Percentiles rank a stretch among this genome's conserved stretches.
Conservation (phyloP, 2,329 filamentous ascomycete species). For the Dactylonectria macrodidyma region DNA sequence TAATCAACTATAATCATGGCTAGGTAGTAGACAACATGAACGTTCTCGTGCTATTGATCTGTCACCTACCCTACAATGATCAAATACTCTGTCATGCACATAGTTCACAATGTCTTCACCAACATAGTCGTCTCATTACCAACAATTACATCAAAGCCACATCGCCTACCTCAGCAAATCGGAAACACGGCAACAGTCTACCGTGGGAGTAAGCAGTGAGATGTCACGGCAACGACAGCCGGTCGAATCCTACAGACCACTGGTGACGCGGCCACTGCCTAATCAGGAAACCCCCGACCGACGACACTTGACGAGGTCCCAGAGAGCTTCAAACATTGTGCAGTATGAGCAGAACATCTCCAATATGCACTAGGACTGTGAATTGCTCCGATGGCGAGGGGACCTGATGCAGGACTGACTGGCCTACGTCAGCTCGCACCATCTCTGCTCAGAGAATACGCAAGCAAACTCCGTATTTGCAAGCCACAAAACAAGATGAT, state of each 20-base stretch:
- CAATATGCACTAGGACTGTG: too few species aligned
- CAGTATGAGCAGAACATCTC: not conserved
- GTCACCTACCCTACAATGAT: not conserved
- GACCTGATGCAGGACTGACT: not conserved
- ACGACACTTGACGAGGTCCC: not conserved
- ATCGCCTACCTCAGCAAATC: not conserved
- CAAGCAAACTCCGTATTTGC: not conserved
- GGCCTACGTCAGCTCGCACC: conserved; percentile 20
- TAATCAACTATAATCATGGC: too few species aligned
- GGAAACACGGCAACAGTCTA: not conserved
- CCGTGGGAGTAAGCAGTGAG: not conserved
- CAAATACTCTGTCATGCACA: not conserved
- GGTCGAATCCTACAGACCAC: not conserved
- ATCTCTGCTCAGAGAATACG: conserved; percentile 14
- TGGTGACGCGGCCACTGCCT: not conserved
- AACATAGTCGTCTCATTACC: not conserved
- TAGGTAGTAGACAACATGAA: too few species aligned
- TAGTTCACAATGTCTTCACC: not conserved
- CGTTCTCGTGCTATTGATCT: too few species aligned
- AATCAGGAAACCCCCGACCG: conserved; percentile 7
- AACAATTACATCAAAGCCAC: not conserved
- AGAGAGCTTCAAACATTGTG: not conserved
- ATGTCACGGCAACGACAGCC: not conserved
- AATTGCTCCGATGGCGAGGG: not conserved
- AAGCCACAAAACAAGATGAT: not conserved